Conservation (phyloP, 2,329 filamentous ascomycete species). For the Monosporascus sp. region DNA sequence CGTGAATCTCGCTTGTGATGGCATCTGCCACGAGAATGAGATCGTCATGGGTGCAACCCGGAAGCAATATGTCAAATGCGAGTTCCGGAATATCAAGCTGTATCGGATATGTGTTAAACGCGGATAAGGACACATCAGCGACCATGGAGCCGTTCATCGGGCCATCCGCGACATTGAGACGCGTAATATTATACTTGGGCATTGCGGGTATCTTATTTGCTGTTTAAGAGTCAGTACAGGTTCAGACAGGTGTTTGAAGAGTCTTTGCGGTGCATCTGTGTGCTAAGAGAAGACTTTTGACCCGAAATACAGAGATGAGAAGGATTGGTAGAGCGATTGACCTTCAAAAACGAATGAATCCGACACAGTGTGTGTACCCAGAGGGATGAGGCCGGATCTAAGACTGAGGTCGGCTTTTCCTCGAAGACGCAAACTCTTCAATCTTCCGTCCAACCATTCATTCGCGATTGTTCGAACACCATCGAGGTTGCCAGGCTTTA, state of each 20-base stretch:
- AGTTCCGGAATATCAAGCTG: conserved; percentile 72
- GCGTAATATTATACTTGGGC: conserved; percentile 77
- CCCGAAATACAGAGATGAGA: conserved; percentile 57
- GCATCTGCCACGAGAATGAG: conserved; percentile 77
- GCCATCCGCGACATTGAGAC: conserved; percentile 71
- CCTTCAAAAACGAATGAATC: conserved; percentile 78
- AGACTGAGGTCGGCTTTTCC: conserved; percentile 70
- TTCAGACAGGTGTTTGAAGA: conserved; percentile 8
- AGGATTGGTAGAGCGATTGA: conserved; percentile 65
- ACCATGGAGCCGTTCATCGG: conserved; percentile 61
- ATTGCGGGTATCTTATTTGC: conserved; percentile 68
- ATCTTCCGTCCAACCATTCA: conserved; percentile 78
- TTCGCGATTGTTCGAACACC: conserved; percentile 76
- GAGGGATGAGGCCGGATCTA: conserved; percentile 71
- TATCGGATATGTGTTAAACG: conserved; percentile 74
- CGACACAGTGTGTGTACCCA: conserved; percentile 71
- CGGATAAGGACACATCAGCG: conserved; percentile 69
- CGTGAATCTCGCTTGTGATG: conserved; percentile 58
- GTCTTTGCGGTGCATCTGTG: conserved; percentile 11
- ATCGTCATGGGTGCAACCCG: conserved; percentile 69
- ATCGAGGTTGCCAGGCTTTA: conserved; percentile 71
- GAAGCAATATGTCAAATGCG: conserved; percentile 78
- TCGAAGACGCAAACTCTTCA: conserved; percentile 65
- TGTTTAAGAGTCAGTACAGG: conserved; percentile 39
- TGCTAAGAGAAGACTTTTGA: conserved; percentile 44